Evolutionary conservation across 345 rosid species (phyloP).

Genomic region (Camelina hispida): DNA sequence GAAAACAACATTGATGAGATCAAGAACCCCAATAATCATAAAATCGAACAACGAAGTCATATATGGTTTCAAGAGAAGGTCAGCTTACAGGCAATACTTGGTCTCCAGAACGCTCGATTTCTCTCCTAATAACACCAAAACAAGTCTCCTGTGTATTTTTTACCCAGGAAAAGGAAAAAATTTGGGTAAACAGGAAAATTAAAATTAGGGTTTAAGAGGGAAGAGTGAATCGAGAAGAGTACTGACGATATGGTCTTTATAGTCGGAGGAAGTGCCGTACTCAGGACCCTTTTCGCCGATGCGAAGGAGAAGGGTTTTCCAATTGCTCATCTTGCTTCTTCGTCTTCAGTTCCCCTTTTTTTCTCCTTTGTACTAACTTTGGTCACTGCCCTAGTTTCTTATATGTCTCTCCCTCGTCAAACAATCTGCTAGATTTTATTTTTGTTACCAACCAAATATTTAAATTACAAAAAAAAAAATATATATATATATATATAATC

Average conservation of each 20-base stretch:
- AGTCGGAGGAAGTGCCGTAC: slow-evolving; percentile 71
- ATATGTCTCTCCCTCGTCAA: neutral
- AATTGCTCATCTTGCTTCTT: slow-evolving; percentile 60
- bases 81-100: slow-evolving; percentile 62
- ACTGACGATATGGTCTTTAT: slow-evolving; percentile 83
- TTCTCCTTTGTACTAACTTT: neutral
- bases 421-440: neutral
- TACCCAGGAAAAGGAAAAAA: neutral
- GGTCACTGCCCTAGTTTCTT: slow-evolving; percentile 7
- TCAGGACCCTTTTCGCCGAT: slow-evolving; percentile 90
- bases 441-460: neutral
- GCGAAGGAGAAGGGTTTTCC: slow-evolving; percentile 86
- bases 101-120: slow-evolving; percentile 73
- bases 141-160: slow-evolving; percentile 69
- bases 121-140: slow-evolving; percentile 74
- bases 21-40: no score
- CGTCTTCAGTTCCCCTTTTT: neutral
- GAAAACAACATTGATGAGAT: neutral
- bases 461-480: no score
- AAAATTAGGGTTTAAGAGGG: slow-evolving; percentile 45
- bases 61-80: neutral
- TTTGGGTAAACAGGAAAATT: neutral
- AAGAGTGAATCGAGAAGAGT: slow-evolving; percentile 6
- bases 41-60: neutral
- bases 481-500: no score